phyloP scores from a whole-genome alignment of 2,329 filamentous ascomycete genomes.

The Chalaropsis ovoidea region DNA sequence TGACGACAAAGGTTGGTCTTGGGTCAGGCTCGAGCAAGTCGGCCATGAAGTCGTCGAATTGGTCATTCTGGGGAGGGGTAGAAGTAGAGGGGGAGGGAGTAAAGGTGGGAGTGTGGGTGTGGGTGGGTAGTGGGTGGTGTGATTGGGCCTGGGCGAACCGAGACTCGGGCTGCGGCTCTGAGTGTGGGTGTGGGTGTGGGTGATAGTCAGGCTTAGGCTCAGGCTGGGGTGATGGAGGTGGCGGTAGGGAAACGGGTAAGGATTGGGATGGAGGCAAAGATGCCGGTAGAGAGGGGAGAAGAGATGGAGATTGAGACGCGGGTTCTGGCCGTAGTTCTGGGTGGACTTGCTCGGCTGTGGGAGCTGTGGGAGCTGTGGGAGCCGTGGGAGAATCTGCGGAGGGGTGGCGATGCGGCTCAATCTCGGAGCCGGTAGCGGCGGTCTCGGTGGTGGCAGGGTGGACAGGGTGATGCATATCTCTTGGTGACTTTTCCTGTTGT shows the following conservation, averaged over 20 bases:
- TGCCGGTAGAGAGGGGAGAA: background rate
- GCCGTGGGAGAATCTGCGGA: too few species aligned
- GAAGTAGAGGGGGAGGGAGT: background rate
- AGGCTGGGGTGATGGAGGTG: background rate
- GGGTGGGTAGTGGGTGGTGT: background rate
- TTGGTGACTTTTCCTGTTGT: background rate
- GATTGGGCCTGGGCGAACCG: background rate
- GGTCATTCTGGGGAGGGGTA: background rate
- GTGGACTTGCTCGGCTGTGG: background rate
- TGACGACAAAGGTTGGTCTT: slow-evolving; percentile 35
- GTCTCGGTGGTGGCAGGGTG: background rate
- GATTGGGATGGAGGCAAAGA: background rate
- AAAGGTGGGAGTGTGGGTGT: slow-evolving; percentile 11
- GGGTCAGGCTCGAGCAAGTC: slow-evolving; percentile 37
- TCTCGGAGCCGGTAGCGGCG: background rate
- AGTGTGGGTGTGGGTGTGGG: background rate
- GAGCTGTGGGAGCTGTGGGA: too few species aligned
- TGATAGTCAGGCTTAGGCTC: background rate
- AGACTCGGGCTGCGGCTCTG: background rate
- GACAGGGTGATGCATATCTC: background rate
- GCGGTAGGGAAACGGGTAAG: background rate
- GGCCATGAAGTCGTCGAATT: slow-evolving; percentile 28
- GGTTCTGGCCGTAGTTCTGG: background rate
- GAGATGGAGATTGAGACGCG: background rate
- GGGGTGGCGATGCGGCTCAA: background rate